phyloP scores from a whole-genome alignment of 805 yeast species.

The Alloascoidea hylecoeti region DNA sequence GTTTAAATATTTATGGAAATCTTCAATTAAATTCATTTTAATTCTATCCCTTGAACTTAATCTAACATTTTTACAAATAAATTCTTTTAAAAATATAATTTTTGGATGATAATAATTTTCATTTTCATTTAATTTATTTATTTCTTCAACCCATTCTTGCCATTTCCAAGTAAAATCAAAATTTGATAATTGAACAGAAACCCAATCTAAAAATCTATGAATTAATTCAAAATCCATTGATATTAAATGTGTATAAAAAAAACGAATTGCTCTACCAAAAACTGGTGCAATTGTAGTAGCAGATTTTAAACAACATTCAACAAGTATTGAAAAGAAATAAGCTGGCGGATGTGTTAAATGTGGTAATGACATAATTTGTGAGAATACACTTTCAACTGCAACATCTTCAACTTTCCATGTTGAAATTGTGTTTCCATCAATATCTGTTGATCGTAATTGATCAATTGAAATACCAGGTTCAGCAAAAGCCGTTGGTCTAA shows the following conservation, averaged over 20 bases:
- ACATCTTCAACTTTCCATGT: constrained; percentile 91
- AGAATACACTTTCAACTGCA: constrained; percentile 68
- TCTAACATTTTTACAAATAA: constrained; percentile 74
- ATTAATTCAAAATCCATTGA: constrained; percentile 65
- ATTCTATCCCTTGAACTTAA: constrained; percentile 66
- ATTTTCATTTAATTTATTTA: constrained; percentile 30
- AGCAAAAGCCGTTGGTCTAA: constrained; percentile 50
- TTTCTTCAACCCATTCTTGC: constrained; percentile 70
- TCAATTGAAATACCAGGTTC: constrained; percentile 71
- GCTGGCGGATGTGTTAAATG: constrained; percentile 48
- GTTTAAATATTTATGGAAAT: constrained; percentile 34
- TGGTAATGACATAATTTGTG: constrained; percentile 69
- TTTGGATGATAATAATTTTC: constrained; percentile 73
- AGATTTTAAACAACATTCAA: constrained; percentile 76
- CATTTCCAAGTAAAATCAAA: constrained; percentile 96
- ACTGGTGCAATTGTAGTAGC: constrained; percentile 85
- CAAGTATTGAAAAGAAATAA: constrained; percentile 73
- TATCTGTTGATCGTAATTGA: constrained; percentile 30
- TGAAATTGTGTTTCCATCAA: constrained; percentile 21
- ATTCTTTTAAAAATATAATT: constrained; percentile 56
- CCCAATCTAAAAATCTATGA: constrained; percentile 74
- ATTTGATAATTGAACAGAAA: constrained; percentile 83
- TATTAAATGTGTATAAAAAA: constrained; percentile 54
- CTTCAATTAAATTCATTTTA: constrained; percentile 53
- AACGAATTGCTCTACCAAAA: constrained; percentile 83